phyloP scores from a whole-genome alignment of 805 yeast genomes.

The Candida dendrica region DNA sequence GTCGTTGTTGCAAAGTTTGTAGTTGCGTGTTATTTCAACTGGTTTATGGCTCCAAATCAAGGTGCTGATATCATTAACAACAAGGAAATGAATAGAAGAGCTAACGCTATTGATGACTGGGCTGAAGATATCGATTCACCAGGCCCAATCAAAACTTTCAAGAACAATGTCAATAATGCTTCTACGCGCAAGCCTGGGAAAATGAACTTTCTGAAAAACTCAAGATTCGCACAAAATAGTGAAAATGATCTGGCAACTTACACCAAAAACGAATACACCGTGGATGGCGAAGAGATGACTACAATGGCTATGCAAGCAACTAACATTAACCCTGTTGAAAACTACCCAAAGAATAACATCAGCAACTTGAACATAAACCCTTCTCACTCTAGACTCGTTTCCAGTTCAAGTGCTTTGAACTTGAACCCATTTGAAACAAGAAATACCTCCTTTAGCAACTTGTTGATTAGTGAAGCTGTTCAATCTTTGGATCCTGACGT shows the following conservation, averaged over 20 bases:
- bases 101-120: conserved; percentile 77
- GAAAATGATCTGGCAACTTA: conserved; percentile 8
- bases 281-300: conserved; percentile 25
- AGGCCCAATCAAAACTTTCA: conserved; percentile 47
- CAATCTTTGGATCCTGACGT: conserved; percentile 49
- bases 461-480: conserved; percentile 20
- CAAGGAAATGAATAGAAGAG: conserved; percentile 55
- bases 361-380: not conserved
- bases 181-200: conserved; percentile 15
- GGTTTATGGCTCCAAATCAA: conserved; percentile 72
- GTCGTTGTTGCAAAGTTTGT: conserved; percentile 72
- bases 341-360: not conserved
- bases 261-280: not conserved
- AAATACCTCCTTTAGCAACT: conserved; percentile 17
- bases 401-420: conserved; percentile 1
- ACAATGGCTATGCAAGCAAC: conserved; percentile 65
- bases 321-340: not conserved
- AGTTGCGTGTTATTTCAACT: conserved; percentile 83
- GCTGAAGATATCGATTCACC: conserved; percentile 52
- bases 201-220: conserved; percentile 28
- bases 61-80: conserved; percentile 65
- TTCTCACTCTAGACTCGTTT: conserved; percentile 2
- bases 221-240: conserved; percentile 23
- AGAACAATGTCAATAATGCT: conserved; percentile 28
- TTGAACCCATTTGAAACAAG: conserved; percentile 16